Evolutionary conservation across 2,329 filamentous ascomycete species (phyloP), one percentile per base, ranked within the genome.

Genomic region (Xylaria sp.): DNA sequence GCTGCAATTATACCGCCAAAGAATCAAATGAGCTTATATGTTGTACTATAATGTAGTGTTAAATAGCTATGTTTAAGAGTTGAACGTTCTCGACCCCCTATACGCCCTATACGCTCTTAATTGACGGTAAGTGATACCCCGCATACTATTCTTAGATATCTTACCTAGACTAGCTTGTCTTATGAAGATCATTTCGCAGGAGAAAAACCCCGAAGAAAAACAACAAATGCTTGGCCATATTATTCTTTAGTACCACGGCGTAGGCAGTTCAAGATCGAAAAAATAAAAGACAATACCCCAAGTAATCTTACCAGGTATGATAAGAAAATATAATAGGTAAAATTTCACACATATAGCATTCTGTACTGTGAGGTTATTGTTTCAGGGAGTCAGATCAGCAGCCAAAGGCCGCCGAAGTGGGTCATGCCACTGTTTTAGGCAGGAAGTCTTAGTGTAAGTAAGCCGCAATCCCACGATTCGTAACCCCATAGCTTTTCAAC

Each of bases 111-210:
- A n/a, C 28, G 32, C 9, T 34, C 32, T 34, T 34, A 8, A 39
- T 4, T 39, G 36, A 39, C 36, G 6, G 7, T 45, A 45, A 45
- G 20, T 10, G 8, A 41, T 46, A 25, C 43, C 43, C 43, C 43
- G 43, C 43, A 46, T 46, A 46, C 43, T 46, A 46, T 46, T 46
- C 43, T 46, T 46, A 46, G 43, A n/a, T 43, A 20, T 4, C 41
- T 20, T 43, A 43, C 39, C 39, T 43, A n/a, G 4, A n/a, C 18
- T n/a, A 3, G 39, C 18, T 20, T 10, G 43, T 46, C 39, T 18
- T 23, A 46, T 23, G 41, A n/a, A 46, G 13, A 8, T 43, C 20
- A 20, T 43, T 43, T n/a, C 8, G 39, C 39, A n/a, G 6, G 6
- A 41, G n/a, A 9, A 10, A 13, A 36, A 43, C n/a, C n/a, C n/a